Evolutionary conservation across 1,284 basidiomycete species (phyloP).

Genomic region (Tetrapyrgos nigripes): DNA sequence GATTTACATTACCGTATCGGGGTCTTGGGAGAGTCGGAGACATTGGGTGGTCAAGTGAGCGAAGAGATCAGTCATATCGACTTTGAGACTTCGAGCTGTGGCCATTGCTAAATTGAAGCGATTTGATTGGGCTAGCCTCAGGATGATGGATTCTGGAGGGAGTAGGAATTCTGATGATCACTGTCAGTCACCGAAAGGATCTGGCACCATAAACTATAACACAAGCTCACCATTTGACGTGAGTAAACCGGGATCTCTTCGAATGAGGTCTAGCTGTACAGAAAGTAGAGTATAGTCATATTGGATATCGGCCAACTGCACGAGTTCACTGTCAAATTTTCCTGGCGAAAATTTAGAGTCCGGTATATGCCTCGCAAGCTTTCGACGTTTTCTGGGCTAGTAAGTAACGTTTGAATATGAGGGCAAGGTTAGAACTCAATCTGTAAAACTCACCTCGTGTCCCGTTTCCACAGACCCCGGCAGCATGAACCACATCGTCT

Average conservation of each 20-base stretch:
- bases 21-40: slow-evolving; percentile 70
- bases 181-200: slow-evolving; percentile 24
- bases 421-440: slow-evolving; percentile 20
- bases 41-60: slow-evolving; percentile 81
- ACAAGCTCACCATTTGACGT: slow-evolving; percentile 43
- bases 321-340: slow-evolving; percentile 74
- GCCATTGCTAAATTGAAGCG: slow-evolving; percentile 84
- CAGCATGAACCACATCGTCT: slow-evolving; percentile 86
- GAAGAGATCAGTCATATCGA: slow-evolving; percentile 91
- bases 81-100: slow-evolving; percentile 76
- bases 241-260: slow-evolving; percentile 46
- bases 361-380: slow-evolving; percentile 80
- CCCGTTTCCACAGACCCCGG: slow-evolving; percentile 52
- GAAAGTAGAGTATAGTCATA: slow-evolving; percentile 85
- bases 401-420: slow-evolving; percentile 20
- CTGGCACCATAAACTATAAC: slow-evolving; percentile 15
- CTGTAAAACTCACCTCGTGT: slow-evolving; percentile 42
- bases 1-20: slow-evolving; percentile 61
- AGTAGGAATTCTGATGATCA: slow-evolving; percentile 61
- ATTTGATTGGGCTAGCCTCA: slow-evolving; percentile 82
- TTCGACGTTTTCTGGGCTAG: slow-evolving; percentile 73
- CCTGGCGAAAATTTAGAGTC: slow-evolving; percentile 70
- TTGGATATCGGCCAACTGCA: slow-evolving; percentile 85
- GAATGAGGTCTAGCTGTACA: slow-evolving; percentile 81
- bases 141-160: slow-evolving; percentile 77